These are phyloP conservation scores for Chaetomium fimeti DNA, from an alignment of 495 filamentous ascomycete genomes.

Conservation along the genomic window DNA sequence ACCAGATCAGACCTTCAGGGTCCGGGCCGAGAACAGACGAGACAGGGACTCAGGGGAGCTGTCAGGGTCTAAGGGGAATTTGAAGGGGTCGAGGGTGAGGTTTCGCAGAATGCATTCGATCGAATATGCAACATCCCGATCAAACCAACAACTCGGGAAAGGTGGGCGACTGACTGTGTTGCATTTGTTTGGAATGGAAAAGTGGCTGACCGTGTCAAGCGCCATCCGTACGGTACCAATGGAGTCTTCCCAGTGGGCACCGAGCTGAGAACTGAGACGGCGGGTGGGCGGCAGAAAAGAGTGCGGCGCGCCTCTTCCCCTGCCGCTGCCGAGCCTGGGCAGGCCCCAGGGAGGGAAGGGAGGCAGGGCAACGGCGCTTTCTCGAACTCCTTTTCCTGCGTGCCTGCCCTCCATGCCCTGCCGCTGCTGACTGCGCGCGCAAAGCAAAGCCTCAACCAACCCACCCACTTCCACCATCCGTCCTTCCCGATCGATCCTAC, in stretches of 20 bases:
- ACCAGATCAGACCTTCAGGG: conserved; percentile 21
- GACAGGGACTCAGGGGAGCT: neutral
- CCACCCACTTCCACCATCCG: conserved; percentile 6
- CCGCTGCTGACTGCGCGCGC: conserved; percentile 1
- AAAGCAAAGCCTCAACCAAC: neutral
- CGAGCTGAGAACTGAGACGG: conserved; percentile 33
- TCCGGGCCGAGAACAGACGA: neutral
- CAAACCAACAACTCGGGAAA: neutral
- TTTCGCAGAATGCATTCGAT: neutral
- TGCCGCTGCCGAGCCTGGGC: conserved; percentile 11
- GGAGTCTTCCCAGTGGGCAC: neutral
- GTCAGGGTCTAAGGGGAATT: neutral
- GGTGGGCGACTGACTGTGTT: no score
- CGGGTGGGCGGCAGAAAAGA: conserved; percentile 28
- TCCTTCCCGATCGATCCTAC: neutral
- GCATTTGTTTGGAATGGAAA: neutral
- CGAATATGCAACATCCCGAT: conserved; percentile 8
- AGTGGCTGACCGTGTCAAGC: conserved; percentile 2
- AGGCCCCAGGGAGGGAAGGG: neutral
- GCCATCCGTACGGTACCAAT: conserved; percentile 10
- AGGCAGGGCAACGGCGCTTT: neutral
- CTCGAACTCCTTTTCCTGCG: conserved; percentile 9
- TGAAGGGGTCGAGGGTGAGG: no score
- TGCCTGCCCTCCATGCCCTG: no score
- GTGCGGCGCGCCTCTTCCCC: conserved; percentile 12